Evolutionary conservation across 176 grass and related monocot genomes (phyloP).

Genomic region (Dendrocalamus sinicus): DNA sequence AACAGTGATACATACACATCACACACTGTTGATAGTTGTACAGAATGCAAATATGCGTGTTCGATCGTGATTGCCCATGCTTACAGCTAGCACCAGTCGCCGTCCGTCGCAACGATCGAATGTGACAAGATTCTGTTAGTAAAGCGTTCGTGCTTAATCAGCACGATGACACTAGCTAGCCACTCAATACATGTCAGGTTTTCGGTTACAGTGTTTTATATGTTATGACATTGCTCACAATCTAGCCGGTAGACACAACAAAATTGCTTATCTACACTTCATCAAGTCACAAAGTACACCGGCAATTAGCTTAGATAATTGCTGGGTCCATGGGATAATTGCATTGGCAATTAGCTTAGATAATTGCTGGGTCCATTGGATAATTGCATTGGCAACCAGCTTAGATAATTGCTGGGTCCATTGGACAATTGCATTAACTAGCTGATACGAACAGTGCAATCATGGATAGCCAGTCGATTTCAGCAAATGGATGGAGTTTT

Average conservation of each 20-base stretch:
- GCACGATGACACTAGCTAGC: neutral
- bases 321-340: neutral
- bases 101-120: conserved; percentile 8
- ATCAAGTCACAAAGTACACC: neutral
- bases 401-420: neutral
- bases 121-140: neutral
- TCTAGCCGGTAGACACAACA: neutral
- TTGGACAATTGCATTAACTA: neutral
- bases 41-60: neutral
- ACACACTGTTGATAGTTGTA: neutral
- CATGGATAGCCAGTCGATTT: neutral
- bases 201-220: neutral
- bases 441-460: neutral
- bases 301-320: neutral
- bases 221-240: neutral
- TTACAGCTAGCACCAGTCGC: neutral
- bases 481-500: no score
- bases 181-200: neutral
- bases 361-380: neutral
- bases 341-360: neutral
- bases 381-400: neutral
- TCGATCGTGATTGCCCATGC: neutral
- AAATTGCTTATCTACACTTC: neutral
- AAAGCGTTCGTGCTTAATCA: neutral
- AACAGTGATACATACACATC: conserved; percentile 12